Percentiles rank a stretch among this genome's conserved stretches.
Evolutionary conservation across 345 rosid genomes (phyloP).

Genomic region (Eucalyptus regnans): DNA sequence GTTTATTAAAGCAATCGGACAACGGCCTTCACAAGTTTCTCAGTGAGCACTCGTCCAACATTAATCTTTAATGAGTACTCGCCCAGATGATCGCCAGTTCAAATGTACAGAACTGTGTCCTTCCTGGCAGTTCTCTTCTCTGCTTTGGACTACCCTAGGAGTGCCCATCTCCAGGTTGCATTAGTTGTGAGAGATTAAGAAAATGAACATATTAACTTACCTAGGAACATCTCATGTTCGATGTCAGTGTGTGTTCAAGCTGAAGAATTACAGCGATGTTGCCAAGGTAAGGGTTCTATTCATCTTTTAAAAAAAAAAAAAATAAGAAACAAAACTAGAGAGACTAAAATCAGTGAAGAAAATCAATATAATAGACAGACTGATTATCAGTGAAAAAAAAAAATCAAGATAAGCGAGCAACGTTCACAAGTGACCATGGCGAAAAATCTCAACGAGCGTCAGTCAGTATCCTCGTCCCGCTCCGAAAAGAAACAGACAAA

Average conservation of each 20-base stretch:
- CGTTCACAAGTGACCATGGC: neutral
- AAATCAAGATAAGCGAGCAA: neutral
- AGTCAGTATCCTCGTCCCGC: neutral
- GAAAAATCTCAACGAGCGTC: neutral
- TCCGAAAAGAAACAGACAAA: neutral
- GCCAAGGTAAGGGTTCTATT: neutral
- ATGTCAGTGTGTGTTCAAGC: neutral
- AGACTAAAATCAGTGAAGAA: neutral
- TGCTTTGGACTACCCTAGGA: neutral
- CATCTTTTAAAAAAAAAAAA: neutral
- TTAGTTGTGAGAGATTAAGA: neutral
- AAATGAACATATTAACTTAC: neutral
- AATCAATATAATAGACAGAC: neutral
- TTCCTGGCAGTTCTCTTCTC: neutral
- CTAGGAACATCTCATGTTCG: neutral
- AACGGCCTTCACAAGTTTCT: neutral
- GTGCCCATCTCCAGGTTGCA: neutral
- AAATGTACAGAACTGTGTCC: neutral
- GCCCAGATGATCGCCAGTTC: neutral
- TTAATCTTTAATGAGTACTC: neutral
- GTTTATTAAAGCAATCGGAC: neutral
- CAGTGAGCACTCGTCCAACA: neutral
- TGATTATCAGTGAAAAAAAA: neutral
- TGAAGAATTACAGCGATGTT: neutral
- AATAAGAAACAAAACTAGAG: neutral